These are phyloP conservation scores for Chlorella variabilis DNA, from an alignment of 163 green algal species.

Conservation along the genomic window DNA sequence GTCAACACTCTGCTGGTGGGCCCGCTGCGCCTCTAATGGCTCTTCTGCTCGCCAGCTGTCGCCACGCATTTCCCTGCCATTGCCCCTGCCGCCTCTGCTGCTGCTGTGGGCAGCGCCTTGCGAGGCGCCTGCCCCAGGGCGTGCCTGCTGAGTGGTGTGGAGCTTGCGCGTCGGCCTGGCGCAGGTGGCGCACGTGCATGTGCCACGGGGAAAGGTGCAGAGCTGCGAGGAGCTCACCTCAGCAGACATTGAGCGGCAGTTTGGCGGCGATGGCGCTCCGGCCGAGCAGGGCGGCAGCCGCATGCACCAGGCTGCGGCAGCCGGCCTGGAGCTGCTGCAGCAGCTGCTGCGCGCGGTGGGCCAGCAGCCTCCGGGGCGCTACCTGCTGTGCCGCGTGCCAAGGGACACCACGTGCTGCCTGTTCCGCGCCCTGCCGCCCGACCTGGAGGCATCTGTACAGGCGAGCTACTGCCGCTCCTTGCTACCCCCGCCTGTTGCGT, in stretches of 20 bases:
- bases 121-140: background rate
- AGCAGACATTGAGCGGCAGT: background rate
- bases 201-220: conserved; percentile 18
- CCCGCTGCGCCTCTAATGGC: background rate
- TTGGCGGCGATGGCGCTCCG: background rate
- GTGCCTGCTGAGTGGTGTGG: background rate
- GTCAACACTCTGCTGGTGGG: conserved; percentile 15
- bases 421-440: conserved; percentile 1
- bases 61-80: too few relatives aligned
- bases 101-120: background rate
- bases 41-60: background rate
- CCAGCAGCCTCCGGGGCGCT: conserved; percentile 20
- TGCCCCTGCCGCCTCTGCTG: too few relatives aligned
- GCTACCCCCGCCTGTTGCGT: too few relatives aligned
- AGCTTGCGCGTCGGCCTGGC: background rate
- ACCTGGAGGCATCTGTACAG: background rate
- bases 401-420: conserved; percentile 9
- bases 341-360: conserved; percentile 17
- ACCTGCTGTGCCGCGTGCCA: conserved; percentile 35
- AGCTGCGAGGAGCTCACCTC: background rate
- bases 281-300: too few relatives aligned
- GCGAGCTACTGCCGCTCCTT: background rate
- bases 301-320: background rate
- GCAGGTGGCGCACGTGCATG: conserved; percentile 33
- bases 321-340: conserved; percentile 14